Base-by-base conservation (phyloP, 2,329 filamentous ascomycete species). In the Monascus ruber region DNA sequence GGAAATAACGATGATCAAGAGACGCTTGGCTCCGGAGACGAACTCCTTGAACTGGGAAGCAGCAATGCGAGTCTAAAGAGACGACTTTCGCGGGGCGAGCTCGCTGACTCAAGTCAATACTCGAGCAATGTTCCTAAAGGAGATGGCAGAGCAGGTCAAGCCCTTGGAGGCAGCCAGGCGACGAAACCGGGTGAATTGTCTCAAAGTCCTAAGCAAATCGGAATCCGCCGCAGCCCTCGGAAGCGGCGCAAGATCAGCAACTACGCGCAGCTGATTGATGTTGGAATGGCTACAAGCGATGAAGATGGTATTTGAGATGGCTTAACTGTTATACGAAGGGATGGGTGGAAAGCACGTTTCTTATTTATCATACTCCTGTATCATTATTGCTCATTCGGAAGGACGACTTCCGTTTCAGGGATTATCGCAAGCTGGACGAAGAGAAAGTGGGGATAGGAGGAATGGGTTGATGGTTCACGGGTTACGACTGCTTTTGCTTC, bases 161-260 rank as follows among this genome's bases (percentile, higher is more conserved):
- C 28, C 32, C 24, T 34, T 6, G 11, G 32, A 8, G 7, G 11
- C 32, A 34, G 32, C 29, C 29, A 11, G 8, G 8, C 29, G 11
- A 11, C 8, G 8, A 11, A 31, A 8, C 8, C 29, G 8, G 29
- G 29, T 3, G 29, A 31, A 34, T 31, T 10, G 31, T 9, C 9
- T 28, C 26, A 8, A 39, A 5, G 26, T 17, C 24, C 36, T 31
- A n/a, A 34, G 27, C 25, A 27, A 17, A 17, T 26, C 9, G 36
- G 33, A n/a, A 38, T 42, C 24, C 46, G 47, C 24, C 46, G 47
- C 11, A 52, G 49, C 34, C 38, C 36, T 11, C 42, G 47, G 27
- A 57, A 55, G 42, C 49, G 44, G 29, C 52, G 54, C 38, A 59
- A 56, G 39, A 51, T 57, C 26, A 59, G 56, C 48, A 58, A 58